A percentile compares a stretch with the other conserved stretches of the same genome.
These are phyloP conservation scores for Orbilia javanica DNA, from an alignment of 2,329 filamentous ascomycete species.

Conservation along the genomic window DNA sequence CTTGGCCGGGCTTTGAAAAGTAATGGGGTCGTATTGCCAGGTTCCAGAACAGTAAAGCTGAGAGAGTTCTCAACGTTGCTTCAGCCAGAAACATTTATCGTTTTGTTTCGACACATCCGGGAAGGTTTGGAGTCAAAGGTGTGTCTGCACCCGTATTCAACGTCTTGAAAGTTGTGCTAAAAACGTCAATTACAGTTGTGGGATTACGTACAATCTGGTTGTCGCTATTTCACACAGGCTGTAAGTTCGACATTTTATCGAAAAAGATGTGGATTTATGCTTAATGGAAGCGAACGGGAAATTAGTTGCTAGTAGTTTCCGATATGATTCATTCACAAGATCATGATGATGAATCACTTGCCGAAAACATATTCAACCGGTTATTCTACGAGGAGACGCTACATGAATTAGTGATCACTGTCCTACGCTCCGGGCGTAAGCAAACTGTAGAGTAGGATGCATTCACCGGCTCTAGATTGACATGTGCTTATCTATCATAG, in stretches of 20 bases:
- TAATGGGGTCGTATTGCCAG: slow-evolving; percentile 70
- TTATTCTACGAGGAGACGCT: slow-evolving; percentile 99
- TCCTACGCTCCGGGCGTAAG: slow-evolving; percentile 88
- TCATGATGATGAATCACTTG: slow-evolving; percentile 85
- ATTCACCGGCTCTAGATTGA: neutral
- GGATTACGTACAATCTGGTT: slow-evolving; percentile 85
- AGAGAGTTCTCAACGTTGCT: slow-evolving; percentile 80
- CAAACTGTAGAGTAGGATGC: slow-evolving; percentile 79
- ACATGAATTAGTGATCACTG: slow-evolving; percentile 85
- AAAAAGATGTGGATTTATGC: neutral
- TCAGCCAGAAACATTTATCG: slow-evolving; percentile 94
- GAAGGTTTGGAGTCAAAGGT: slow-evolving; percentile 82
- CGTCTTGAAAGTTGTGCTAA: neutral
- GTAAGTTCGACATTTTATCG: slow-evolving; percentile 54
- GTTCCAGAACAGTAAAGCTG: slow-evolving; percentile 63
- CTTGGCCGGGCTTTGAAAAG: slow-evolving; percentile 81
- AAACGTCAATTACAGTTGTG: slow-evolving; percentile 64
- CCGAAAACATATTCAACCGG: slow-evolving; percentile 93
- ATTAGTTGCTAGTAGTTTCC: slow-evolving; percentile 81
- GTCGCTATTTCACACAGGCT: slow-evolving; percentile 96
- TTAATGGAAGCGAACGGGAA: neutral
- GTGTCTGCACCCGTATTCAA: slow-evolving; percentile 64
- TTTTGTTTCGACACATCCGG: slow-evolving; percentile 85
- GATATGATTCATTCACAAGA: slow-evolving; percentile 86
- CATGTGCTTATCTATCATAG: slow-evolving; percentile 17